Evolutionary conservation across 1,284 basidiomycete species (phyloP).

Genomic region (Ceraceosorus guamensis): DNA sequence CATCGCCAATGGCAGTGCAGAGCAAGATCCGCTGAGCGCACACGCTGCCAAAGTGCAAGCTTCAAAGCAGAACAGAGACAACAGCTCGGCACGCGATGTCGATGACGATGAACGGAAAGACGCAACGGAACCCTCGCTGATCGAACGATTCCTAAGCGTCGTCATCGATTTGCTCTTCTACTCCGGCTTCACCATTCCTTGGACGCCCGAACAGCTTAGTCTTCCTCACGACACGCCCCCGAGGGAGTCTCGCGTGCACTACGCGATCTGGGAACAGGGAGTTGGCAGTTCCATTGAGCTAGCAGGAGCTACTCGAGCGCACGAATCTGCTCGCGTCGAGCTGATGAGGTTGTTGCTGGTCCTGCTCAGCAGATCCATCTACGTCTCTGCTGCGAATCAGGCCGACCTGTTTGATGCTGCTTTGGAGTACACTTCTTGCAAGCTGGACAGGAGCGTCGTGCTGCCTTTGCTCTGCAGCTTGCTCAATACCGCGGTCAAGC

Average conservation of each 20-base stretch:
- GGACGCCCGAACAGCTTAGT: conserved; percentile 37
- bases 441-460: conserved; percentile 26
- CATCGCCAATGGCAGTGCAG: too few species aligned
- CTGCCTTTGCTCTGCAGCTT: conserved; percentile 43
- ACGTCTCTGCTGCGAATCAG: conserved; percentile 24
- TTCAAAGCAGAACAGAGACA: background rate
- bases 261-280: conserved; percentile 43
- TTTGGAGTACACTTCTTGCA: conserved; percentile 21
- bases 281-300: conserved; percentile 41
- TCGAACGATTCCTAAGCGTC: conserved; percentile 22
- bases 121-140: conserved; percentile 18
- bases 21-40: conserved; percentile 4
- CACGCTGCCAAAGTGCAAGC: background rate
- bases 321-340: conserved; percentile 34
- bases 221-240: conserved; percentile 7
- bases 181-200: conserved; percentile 43
- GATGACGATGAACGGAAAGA: conserved; percentile 3
- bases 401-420: conserved; percentile 15
- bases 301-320: conserved; percentile 18
- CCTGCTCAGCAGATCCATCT: conserved; percentile 41
- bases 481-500: conserved; percentile 35
- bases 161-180: conserved; percentile 42
- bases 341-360: conserved; percentile 38
- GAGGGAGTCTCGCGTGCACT: conserved; percentile 21
- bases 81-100: background rate